These are phyloP conservation scores for Barnettozyma sp. DNA, from an alignment of 805 yeast species.

Conservation along the genomic window DNA sequence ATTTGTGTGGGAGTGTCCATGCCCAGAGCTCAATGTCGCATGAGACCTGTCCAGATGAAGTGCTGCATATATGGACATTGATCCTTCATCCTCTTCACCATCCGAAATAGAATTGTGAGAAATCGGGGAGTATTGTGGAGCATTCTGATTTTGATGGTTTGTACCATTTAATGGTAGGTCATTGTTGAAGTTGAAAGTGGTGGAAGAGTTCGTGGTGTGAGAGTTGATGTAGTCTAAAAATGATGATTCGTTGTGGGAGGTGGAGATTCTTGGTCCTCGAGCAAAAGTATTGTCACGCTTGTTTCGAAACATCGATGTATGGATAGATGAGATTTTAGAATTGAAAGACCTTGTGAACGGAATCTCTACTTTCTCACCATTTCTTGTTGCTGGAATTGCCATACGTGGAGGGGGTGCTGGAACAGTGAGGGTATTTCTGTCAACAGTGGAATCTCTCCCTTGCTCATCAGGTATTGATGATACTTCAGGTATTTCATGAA, in stretches of 20 bases:
- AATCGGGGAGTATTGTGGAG: conserved; percentile 1
- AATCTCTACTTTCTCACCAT: conserved; percentile 74
- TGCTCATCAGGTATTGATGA: conserved; percentile 21
- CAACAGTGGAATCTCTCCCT: conserved; percentile 3
- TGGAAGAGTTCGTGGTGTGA: conserved; percentile 13
- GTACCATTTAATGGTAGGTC: conserved; percentile 2
- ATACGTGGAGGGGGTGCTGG: conserved; percentile 60
- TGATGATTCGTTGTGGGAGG: conserved; percentile 13
- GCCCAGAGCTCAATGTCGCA: conserved; percentile 26
- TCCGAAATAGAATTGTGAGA: neutral
- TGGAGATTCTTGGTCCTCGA: conserved; percentile 6
- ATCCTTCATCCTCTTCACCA: conserved; percentile 51
- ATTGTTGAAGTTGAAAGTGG: conserved; percentile 21
- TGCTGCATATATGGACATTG: conserved; percentile 59
- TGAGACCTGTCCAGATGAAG: conserved; percentile 32
- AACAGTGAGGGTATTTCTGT: conserved; percentile 24
- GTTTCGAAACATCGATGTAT: conserved; percentile 21
- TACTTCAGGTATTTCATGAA: conserved; percentile 19
- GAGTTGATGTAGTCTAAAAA: conserved; percentile 23
- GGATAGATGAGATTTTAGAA: conserved; percentile 21
- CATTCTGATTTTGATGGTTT: neutral
- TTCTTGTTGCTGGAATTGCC: conserved; percentile 77
- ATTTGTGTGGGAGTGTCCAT: conserved; percentile 28
- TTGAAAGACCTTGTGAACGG: conserved; percentile 32
- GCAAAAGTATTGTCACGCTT: conserved; percentile 2